phyloP scores from a whole-genome alignment of 768 basidiomycete genomes.

The Mycena pura region DNA sequence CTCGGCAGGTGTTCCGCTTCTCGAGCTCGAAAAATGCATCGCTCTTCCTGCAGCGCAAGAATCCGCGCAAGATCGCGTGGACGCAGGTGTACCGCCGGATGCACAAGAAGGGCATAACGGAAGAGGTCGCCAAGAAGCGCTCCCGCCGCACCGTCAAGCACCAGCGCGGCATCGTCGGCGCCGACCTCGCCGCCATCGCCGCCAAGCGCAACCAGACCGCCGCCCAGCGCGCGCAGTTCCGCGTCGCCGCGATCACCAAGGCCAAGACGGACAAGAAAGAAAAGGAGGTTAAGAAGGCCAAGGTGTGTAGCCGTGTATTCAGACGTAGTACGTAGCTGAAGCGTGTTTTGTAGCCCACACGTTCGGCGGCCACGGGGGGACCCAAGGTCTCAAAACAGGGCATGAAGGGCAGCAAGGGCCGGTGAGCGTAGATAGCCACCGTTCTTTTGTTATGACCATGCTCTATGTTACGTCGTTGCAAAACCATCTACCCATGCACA shows the following conservation, averaged over 20 bases:
- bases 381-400: slow-evolving; percentile 95
- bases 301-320: slow-evolving; percentile 52
- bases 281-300: slow-evolving; percentile 90
- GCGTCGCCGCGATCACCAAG: slow-evolving; percentile 87
- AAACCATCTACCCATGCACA: too few species aligned
- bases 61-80: slow-evolving; percentile 99
- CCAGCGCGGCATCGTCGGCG: slow-evolving; percentile 97
- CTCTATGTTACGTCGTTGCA: slow-evolving; percentile 11
- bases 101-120: slow-evolving; percentile 99
- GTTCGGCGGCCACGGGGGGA: slow-evolving; percentile 58
- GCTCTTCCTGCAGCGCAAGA: slow-evolving; percentile 98
- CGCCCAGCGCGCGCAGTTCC: slow-evolving; percentile 79
- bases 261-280: slow-evolving; percentile 98
- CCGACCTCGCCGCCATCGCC: slow-evolving; percentile 88
- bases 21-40: slow-evolving; percentile 91
- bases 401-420: slow-evolving; percentile 90
- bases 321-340: slow-evolving; percentile 7
- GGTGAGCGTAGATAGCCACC: slow-evolving; percentile 47
- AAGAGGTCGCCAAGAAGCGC: slow-evolving; percentile 99
- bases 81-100: slow-evolving; percentile 92
- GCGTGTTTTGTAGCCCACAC: slow-evolving; percentile 56
- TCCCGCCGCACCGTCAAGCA: slow-evolving; percentile 96
- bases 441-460: slow-evolving; percentile 14
- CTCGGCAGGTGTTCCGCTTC: slow-evolving; percentile 90
- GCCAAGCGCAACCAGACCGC: slow-evolving; percentile 94